Evolutionary conservation across 2,329 filamentous ascomycete species (phyloP).

Genomic region (Didymella glomerata): DNA sequence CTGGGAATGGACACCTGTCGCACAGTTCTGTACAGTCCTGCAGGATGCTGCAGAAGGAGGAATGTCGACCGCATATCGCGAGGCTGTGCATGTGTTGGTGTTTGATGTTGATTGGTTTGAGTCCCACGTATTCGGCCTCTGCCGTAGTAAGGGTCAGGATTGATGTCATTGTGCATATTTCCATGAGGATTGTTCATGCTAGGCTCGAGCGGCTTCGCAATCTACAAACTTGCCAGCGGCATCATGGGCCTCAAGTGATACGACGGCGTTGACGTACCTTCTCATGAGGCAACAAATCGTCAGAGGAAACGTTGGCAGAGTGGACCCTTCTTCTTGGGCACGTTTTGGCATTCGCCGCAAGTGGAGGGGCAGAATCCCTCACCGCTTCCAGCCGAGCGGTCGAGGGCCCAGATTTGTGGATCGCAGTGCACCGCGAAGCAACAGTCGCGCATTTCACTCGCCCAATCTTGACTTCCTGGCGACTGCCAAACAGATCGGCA

Average conservation of each 20-base stretch:
- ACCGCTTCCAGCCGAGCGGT: slow-evolving; percentile 1
- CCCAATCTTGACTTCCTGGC: neutral
- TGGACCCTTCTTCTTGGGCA: neutral
- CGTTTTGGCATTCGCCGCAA: neutral
- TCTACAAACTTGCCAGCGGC: neutral
- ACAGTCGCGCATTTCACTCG: slow-evolving; percentile 2
- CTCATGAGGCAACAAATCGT: neutral
- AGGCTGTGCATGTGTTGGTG: slow-evolving; percentile 4
- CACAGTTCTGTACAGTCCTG: neutral
- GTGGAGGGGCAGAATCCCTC: neutral
- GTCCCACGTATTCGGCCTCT: neutral
- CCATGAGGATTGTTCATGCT: neutral
- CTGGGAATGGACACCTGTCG: neutral
- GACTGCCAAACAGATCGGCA: slow-evolving; percentile 5
- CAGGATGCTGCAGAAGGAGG: slow-evolving; percentile 4
- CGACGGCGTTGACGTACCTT: neutral
- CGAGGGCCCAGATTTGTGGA: neutral
- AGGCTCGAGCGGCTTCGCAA: neutral
- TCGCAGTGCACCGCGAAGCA: neutral
- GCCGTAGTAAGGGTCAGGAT: slow-evolving; percentile 2
- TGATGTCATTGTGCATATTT: neutral
- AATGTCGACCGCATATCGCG: neutral
- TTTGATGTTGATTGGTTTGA: slow-evolving; percentile 2
- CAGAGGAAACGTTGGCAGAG: neutral
- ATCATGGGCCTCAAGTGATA: neutral